Base-by-base conservation (phyloP, 768 basidiomycete genomes). In the Punctularia strigosozonata region DNA sequence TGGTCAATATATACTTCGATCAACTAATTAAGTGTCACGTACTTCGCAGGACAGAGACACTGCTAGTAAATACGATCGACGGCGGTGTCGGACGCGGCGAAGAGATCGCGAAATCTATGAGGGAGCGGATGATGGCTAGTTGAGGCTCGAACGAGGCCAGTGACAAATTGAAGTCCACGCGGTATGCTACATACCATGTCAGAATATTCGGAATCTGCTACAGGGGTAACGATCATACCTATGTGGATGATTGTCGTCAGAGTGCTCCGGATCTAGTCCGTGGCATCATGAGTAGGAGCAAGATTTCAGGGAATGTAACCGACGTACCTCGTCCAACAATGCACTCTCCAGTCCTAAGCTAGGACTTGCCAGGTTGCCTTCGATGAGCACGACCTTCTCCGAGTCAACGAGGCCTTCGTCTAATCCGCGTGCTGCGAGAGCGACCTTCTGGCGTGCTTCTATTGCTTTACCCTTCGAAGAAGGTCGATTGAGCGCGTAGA, bases 171-270 rank as follows among this genome's bases (percentile, higher is more conserved):
- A 61, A 62, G 38, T 62, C 46, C 14, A 62, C 56, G 0, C 43
- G 53, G 45, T 48, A 50, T 14, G 49, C 49, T 41, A 28, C 10
- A 15, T 17, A 20, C 13, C 25, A 14, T 28, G 26, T 44, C 7
- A 45, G 31, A 30, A 20, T 13, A 17, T 28, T 28, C 8, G 8
- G 10, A 14, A 10, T 5, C 10, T 22, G 12, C 33, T 10, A 10
- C 10, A 35, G 12, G 12, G 31, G n/a, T 12, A 31, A 31, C 31
- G 6, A 49, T 41, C 3, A 12, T 43, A 61, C 60, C 59, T 25
- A 62, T 62, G 48, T 65, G 61, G 14, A 65, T 59, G 46, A 68
- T 53, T 22, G 55, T 56, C 10, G 62, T 66, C 4, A 60, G 47
- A 10, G 50, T 52, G n/a, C 36, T 24, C 12, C 49, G 46, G 31